Percentiles rank a stretch among this genome's conserved stretches.
Conservation (phyloP, 768 basidiomycete species). For the Pisolithus albus region DNA sequence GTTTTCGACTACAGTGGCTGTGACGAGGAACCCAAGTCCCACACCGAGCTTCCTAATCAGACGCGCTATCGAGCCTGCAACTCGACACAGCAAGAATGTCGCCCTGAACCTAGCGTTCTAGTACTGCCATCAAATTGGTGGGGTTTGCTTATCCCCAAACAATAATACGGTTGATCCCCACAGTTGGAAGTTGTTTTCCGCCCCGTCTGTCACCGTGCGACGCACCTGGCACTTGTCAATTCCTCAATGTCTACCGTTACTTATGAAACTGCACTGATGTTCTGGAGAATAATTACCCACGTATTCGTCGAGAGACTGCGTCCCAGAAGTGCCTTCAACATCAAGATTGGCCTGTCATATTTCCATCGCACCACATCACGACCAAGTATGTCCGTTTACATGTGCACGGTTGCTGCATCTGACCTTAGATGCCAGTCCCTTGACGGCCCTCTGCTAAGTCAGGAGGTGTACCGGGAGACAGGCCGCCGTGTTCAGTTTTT, state of each 20-base stretch:
- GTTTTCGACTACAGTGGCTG: too few species aligned
- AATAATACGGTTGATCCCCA: too few species aligned
- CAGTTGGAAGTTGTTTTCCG: too few species aligned
- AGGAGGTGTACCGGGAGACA: constrained; percentile 83
- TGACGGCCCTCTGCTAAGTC: constrained; percentile 77
- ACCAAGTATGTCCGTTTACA: constrained; percentile 50
- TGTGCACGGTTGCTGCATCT: constrained; percentile 4
- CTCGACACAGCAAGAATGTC: too few species aligned
- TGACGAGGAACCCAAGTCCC: too few species aligned
- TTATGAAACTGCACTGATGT: constrained; percentile 75
- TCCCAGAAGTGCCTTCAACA: constrained; percentile 90
- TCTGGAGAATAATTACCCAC: constrained; percentile 81
- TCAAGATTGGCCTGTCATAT: constrained; percentile 87
- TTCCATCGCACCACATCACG: constrained; percentile 88
- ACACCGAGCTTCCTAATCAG: too few species aligned
- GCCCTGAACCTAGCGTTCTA: too few species aligned
- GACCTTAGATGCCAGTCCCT: constrained; percentile 58
- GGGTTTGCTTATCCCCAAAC: too few species aligned
- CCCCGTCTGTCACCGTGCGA: too few species aligned
- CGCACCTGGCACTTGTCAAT: too few species aligned
- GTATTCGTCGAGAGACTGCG: constrained; percentile 96
- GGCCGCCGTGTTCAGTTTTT: constrained; percentile 78
- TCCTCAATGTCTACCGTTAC: constrained; percentile 20
- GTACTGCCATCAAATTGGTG: too few species aligned
- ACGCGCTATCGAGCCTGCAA: too few species aligned